Conservation (phyloP, 1,139 yeast species). For the Meyerozyma elateridarum region DNA sequence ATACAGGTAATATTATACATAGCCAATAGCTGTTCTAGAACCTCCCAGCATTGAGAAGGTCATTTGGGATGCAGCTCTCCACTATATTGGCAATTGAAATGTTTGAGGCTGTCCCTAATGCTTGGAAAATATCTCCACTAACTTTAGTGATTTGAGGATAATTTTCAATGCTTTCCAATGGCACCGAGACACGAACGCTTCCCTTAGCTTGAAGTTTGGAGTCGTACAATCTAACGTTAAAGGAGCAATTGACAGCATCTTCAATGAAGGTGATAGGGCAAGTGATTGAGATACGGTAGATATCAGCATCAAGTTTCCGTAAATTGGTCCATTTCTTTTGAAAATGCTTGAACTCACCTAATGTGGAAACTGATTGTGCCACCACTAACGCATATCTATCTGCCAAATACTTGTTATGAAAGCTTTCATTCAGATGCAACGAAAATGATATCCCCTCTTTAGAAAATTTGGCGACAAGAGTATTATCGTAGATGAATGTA, state of each 20-base stretch:
- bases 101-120: not conserved
- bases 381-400: not conserved
- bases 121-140: not conserved
- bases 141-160: not conserved
- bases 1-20: too few relatives aligned
- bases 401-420: not conserved
- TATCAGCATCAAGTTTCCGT: slow-evolving; percentile 22
- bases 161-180: not conserved
- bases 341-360: slow-evolving; percentile 15
- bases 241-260: slow-evolving; percentile 8
- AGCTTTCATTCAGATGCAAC: not conserved
- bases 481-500: slow-evolving; percentile 8
- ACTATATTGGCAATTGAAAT: not conserved
- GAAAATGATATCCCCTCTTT: not conserved
- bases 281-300: slow-evolving; percentile 25
- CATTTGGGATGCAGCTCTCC: not conserved
- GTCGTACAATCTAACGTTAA: slow-evolving; percentile 8
- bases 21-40: too few relatives aligned
- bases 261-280: slow-evolving; percentile 20
- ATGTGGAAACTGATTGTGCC: not conserved
- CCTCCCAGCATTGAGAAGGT: not conserved
- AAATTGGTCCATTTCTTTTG: slow-evolving; percentile 18
- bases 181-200: not conserved
- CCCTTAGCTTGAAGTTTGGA: not conserved
- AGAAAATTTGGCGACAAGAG: not conserved